Evolutionary conservation across 495 filamentous ascomycete species (phyloP).

Genomic region (Aspergillus wentii): DNA sequence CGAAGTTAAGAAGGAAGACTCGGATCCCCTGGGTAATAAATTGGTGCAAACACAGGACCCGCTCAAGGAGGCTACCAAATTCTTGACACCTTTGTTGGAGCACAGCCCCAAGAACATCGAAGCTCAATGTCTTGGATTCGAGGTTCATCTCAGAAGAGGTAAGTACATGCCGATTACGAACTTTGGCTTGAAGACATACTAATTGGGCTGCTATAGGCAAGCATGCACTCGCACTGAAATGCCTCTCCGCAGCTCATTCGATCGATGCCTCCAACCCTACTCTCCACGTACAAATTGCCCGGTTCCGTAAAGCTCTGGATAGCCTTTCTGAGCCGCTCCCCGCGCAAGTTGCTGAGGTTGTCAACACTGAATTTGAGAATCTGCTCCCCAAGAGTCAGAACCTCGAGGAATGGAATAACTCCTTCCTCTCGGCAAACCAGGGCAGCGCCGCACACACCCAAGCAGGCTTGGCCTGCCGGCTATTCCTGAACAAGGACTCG

Average conservation of each 20-base stretch:
- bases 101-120: constrained; percentile 77
- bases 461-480: constrained; percentile 54
- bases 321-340: constrained; percentile 49
- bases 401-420: constrained; percentile 62
- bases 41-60: constrained; percentile 77
- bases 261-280: constrained; percentile 69
- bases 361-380: constrained; percentile 61
- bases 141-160: constrained; percentile 79
- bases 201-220: constrained; percentile 56
- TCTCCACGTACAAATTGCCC: constrained; percentile 69
- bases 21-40: constrained; percentile 76
- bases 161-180: too few relatives aligned
- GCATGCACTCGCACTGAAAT: constrained; percentile 78
- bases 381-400: constrained; percentile 51
- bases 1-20: constrained; percentile 72
- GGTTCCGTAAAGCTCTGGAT: constrained; percentile 62
- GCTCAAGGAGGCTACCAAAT: constrained; percentile 82
- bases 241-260: constrained; percentile 65
- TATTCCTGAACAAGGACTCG: constrained; percentile 53
- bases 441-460: constrained; percentile 59
- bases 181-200: too few relatives aligned
- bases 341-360: constrained; percentile 56
- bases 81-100: constrained; percentile 73
- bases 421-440: constrained; percentile 58
- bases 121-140: constrained; percentile 79